Conservation (phyloP, 2,329 filamentous ascomycete genomes). For the Cladobotryum protrusum region DNA sequence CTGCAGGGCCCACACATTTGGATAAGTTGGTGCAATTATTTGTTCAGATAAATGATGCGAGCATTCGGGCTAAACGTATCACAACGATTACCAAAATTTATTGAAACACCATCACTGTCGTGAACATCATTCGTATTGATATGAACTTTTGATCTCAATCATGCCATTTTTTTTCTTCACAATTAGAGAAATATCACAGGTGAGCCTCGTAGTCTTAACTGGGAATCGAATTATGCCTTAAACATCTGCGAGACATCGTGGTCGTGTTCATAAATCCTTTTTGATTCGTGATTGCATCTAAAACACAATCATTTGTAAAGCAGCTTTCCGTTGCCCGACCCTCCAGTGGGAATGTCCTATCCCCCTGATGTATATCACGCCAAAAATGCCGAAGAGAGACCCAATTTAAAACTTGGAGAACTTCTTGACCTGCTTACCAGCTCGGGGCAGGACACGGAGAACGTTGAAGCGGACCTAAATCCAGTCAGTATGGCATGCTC, state of each 20-base stretch:
- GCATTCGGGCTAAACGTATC: no score
- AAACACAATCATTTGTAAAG: constrained; percentile 39
- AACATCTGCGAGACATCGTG: constrained; percentile 11
- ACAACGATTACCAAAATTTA: no score
- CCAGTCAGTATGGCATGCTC: constrained; percentile 18
- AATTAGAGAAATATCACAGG: background rate
- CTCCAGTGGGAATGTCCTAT: constrained; percentile 31
- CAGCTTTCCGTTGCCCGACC: constrained; percentile 36
- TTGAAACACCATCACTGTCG: no score
- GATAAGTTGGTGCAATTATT: no score
- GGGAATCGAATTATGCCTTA: constrained; percentile 12
- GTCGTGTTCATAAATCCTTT: constrained; percentile 35
- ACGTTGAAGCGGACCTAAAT: constrained; percentile 96
- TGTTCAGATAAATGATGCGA: no score
- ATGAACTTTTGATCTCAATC: background rate
- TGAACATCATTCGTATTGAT: background rate
- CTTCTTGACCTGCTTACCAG: constrained; percentile 93
- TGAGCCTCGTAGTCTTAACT: constrained; percentile 1
- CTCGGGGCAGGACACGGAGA: constrained; percentile 95
- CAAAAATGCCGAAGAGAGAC: constrained; percentile 46
- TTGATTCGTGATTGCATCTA: constrained; percentile 41
- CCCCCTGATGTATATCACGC: constrained; percentile 45
- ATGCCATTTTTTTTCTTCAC: constrained; percentile 1
- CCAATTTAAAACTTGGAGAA: constrained; percentile 94
- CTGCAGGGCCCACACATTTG: no score